phyloP scores from a whole-genome alignment of 2,329 filamentous ascomycete genomes.

The Fonsecaea monophora region DNA sequence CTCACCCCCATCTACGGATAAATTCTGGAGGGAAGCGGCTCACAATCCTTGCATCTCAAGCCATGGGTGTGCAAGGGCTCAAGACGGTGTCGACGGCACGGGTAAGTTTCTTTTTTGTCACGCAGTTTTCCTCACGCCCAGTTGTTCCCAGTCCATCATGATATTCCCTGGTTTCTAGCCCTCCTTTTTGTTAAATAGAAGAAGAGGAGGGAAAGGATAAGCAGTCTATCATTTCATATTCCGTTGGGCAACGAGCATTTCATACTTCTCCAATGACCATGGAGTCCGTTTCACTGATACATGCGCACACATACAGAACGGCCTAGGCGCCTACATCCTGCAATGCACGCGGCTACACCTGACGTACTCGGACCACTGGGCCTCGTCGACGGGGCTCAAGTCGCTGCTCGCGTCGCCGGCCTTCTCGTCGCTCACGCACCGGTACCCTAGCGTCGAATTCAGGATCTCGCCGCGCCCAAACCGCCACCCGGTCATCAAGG shows the following conservation, averaged over 20 bases:
- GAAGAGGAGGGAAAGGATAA: no score
- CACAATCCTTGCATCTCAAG: background rate
- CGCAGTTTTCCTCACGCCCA: background rate
- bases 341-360: conserved; percentile 97
- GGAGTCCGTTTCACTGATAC: background rate
- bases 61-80: conserved; percentile 57
- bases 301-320: conserved; percentile 69
- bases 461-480: conserved; percentile 86
- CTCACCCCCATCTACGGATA: background rate
- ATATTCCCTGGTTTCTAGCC: no score
- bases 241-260: no score
- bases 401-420: conserved; percentile 57
- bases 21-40: no score
- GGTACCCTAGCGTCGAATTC: conserved; percentile 89
- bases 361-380: conserved; percentile 96
- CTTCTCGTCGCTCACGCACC: conserved; percentile 75
- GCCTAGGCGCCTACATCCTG: conserved; percentile 93
- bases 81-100: conserved; percentile 62
- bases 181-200: no score
- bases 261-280: no score
- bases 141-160: no score
- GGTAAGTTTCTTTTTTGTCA: conserved; percentile 49
- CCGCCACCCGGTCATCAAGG: conserved; percentile 86
- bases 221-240: no score
- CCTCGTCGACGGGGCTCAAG: conserved; percentile 95